A percentile compares a stretch with the other conserved stretches of the same genome.
Evolutionary conservation across 176 grass and related monocot species (phyloP).

Genomic region (Oryza glumipatula): DNA sequence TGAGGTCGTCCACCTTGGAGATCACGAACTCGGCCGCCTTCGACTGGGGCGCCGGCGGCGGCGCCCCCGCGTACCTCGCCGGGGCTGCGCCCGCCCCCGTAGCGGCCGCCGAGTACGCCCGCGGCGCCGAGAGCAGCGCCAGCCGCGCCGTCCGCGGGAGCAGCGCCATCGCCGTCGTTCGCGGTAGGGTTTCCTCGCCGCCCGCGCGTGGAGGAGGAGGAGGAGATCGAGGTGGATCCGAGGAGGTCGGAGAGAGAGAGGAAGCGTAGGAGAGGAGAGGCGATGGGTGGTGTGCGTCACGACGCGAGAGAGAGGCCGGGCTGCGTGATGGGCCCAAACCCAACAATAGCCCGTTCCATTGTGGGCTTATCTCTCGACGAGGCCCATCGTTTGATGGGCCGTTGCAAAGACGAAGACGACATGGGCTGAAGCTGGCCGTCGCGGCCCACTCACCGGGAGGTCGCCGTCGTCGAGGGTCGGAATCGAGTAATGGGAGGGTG

Average conservation of each 20-base stretch:
- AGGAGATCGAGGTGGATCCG: not conserved
- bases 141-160: slow-evolving; percentile 85
- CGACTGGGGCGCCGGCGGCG: slow-evolving; percentile 54
- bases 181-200: slow-evolving; percentile 44
- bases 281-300: not conserved
- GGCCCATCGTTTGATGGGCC: not conserved
- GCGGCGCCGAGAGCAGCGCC: slow-evolving; percentile 59
- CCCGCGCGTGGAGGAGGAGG: slow-evolving; percentile 35
- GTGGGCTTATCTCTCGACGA: not conserved
- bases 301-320: not conserved
- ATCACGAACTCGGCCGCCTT: slow-evolving; percentile 91
- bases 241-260: not conserved
- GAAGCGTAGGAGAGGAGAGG: not conserved
- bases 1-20: slow-evolving; percentile 93
- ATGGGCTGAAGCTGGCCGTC: not conserved
- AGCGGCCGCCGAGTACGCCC: slow-evolving; percentile 57
- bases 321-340: not conserved
- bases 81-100: slow-evolving; percentile 37
- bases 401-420: too few species aligned
- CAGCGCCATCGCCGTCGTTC: slow-evolving; percentile 66
- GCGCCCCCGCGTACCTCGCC: slow-evolving; percentile 39
- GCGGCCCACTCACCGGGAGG: not conserved
- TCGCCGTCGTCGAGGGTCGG: not conserved
- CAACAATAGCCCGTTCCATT: not conserved
- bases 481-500: not conserved